Percentiles rank a stretch among this genome's conserved stretches.
Conservation (phyloP, 2,329 filamentous ascomycete species). For the Ustulina deusta region DNA sequence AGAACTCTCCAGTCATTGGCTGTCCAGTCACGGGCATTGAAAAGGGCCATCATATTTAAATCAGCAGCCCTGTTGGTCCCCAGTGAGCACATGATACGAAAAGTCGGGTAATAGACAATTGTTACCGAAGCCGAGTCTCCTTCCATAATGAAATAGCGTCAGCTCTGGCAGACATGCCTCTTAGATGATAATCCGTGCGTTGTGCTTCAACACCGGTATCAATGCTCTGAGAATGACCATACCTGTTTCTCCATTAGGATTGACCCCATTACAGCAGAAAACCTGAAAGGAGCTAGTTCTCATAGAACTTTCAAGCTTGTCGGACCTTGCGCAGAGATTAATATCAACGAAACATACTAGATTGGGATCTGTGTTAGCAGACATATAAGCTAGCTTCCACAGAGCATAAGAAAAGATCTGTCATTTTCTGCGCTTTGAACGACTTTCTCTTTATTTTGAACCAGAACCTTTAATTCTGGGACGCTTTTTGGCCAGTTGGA, state of each 20-base stretch:
- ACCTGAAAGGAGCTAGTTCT: neutral
- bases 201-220: neutral
- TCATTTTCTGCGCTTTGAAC: neutral
- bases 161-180: slow-evolving; percentile 12
- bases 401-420: neutral
- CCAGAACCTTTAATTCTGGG: neutral
- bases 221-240: neutral
- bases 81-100: neutral
- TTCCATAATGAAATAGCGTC: slow-evolving; percentile 1
- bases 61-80: neutral
- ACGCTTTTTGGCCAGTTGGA: neutral
- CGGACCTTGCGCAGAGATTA: neutral
- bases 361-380: neutral
- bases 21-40: neutral
- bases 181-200: neutral
- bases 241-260: neutral
- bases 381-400: neutral
- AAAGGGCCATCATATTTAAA: slow-evolving; percentile 1
- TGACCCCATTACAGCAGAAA: neutral
- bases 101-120: neutral
- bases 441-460: neutral
- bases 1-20: slow-evolving; percentile 1
- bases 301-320: neutral
- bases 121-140: slow-evolving; percentile 1
- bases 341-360: neutral